These are phyloP conservation scores for Linnemannia exigua DNA, from an alignment of 192 early-diverging fungal species.

Conservation along the genomic window DNA sequence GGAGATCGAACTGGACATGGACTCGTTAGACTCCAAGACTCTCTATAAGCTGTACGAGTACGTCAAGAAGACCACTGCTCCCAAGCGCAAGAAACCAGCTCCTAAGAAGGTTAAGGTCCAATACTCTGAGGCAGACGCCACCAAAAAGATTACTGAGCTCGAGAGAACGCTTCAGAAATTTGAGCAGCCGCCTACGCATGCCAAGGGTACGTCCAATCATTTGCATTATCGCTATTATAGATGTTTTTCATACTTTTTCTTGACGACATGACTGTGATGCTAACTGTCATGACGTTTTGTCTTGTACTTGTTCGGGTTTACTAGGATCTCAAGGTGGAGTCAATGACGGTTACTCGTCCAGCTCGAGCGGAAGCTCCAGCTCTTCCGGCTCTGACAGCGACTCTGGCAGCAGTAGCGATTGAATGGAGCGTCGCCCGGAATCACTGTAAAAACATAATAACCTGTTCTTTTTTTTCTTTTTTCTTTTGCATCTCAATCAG, in stretches of 20 bases:
- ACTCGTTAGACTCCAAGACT: conserved; percentile 85
- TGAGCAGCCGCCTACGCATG: conserved; percentile 55
- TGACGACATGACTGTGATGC: neutral
- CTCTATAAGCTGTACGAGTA: conserved; percentile 90
- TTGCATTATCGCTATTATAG: neutral
- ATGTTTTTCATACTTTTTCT: neutral
- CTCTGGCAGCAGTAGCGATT: conserved; percentile 72
- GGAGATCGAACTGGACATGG: conserved; percentile 98
- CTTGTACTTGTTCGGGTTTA: neutral
- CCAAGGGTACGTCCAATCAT: conserved; percentile 54
- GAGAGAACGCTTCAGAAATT: conserved; percentile 67
- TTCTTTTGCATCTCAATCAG: conserved; percentile 1
- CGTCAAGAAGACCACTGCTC: conserved; percentile 72
- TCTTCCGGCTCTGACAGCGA: conserved; percentile 83
- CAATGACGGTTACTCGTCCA: conserved; percentile 60
- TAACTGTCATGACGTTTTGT: conserved; percentile 15
- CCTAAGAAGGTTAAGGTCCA: conserved; percentile 64
- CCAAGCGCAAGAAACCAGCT: conserved; percentile 62
- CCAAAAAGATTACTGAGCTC: conserved; percentile 64
- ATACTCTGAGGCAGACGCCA: conserved; percentile 65
- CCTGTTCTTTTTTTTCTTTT: conserved; percentile 7
- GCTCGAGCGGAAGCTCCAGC: conserved; percentile 69
- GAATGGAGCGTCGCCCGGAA: neutral
- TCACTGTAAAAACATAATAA: conserved; percentile 5
- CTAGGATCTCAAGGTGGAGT: conserved; percentile 30